These are phyloP conservation scores for Thoreauomyces humboldtii DNA, from an alignment of 192 early-diverging fungal species.

Conservation along the genomic window DNA sequence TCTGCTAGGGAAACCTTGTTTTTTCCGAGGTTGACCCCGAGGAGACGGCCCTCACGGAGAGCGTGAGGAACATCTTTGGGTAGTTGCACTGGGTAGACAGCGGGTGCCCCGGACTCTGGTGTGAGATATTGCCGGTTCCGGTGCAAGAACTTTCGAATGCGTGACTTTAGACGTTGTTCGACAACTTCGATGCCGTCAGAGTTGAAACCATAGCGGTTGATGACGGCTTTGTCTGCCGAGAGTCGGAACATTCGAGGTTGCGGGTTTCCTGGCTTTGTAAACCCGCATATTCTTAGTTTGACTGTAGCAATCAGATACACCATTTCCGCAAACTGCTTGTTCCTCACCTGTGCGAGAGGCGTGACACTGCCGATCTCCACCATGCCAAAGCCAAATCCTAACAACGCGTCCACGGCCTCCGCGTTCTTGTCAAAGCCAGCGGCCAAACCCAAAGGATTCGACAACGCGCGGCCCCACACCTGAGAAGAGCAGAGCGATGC, in stretches of 20 bases:
- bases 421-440: conserved; percentile 93
- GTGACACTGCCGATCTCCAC: conserved; percentile 92
- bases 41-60: conserved; percentile 52
- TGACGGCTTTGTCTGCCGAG: conserved; percentile 66
- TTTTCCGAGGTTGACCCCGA: conserved; percentile 89
- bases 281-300: no score
- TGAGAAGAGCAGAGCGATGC: conserved; percentile 8
- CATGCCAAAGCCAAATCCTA: conserved; percentile 80
- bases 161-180: conserved; percentile 61
- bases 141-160: conserved; percentile 55
- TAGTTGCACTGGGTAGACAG: conserved; percentile 3
- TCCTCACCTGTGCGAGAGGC: conserved; percentile 78
- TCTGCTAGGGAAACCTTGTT: conserved; percentile 74
- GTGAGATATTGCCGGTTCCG: conserved; percentile 4
- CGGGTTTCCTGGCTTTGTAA: conserved; percentile 81
- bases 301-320: no score
- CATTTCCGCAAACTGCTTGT: no score
- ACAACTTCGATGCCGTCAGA: conserved; percentile 71
- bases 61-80: conserved; percentile 50
- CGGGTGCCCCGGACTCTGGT: background rate
- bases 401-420: conserved; percentile 79
- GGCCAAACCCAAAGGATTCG: conserved; percentile 82
- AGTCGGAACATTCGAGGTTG: conserved; percentile 83
- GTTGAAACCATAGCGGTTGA: conserved; percentile 92
- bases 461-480: conserved; percentile 70